These are phyloP conservation scores for Lactifluus hygrophoroides DNA, from an alignment of 768 basidiomycete species.

Conservation along the genomic window DNA sequence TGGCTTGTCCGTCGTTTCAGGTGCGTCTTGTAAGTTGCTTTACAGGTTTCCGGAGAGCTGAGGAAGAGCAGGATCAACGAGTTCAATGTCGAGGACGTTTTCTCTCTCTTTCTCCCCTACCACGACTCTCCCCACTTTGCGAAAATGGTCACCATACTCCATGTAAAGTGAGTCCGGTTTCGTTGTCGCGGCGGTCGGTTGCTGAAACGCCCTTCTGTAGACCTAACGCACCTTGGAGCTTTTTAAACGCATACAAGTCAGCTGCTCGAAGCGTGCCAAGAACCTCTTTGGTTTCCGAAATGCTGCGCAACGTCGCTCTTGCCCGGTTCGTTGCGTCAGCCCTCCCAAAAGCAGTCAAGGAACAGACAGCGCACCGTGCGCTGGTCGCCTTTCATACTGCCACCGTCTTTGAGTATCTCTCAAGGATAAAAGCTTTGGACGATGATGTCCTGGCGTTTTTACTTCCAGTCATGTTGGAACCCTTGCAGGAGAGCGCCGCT, in stretches of 20 bases:
- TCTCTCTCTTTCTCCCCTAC: conserved; percentile 85
- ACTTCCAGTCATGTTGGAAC: conserved; percentile 54
- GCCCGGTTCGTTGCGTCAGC: conserved; percentile 63
- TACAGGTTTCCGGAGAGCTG: not conserved
- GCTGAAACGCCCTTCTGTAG: conserved; percentile 30
- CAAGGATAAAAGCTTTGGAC: conserved; percentile 44
- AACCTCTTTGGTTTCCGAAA: conserved; percentile 61
- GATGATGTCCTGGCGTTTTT: conserved; percentile 60
- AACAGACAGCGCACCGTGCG: conserved; percentile 43
- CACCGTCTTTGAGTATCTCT: conserved; percentile 71
- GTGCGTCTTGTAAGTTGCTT: conserved; percentile 33
- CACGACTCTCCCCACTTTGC: conserved; percentile 92
- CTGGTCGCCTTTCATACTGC: conserved; percentile 79
- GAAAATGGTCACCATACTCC: conserved; percentile 84
- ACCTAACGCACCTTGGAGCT: conserved; percentile 52
- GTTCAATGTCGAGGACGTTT: conserved; percentile 74
- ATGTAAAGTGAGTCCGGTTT: conserved; percentile 49
- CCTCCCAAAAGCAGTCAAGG: conserved; percentile 49
- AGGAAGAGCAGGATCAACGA: conserved; percentile 65
- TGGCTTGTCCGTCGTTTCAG: conserved; percentile 94
- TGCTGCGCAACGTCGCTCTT: conserved; percentile 62
- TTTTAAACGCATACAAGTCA: conserved; percentile 68
- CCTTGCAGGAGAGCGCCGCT: conserved; percentile 31
- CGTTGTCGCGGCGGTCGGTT: not conserved
- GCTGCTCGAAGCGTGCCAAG: conserved; percentile 71